Evolutionary conservation across 1,139 yeast species (phyloP).

Genomic region (Lodderomyces metapsilosis): DNA sequence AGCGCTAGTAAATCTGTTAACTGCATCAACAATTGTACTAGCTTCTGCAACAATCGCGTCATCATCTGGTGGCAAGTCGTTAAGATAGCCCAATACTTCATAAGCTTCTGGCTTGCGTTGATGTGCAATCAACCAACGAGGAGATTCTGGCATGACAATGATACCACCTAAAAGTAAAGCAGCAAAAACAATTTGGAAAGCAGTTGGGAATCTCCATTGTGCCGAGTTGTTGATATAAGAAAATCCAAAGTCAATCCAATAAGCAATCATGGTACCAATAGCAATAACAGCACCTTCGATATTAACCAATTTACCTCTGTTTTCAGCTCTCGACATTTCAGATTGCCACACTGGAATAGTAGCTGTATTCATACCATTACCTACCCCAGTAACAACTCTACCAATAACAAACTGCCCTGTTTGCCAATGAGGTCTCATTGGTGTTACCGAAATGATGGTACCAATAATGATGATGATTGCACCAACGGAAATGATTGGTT

Average conservation of each 20-base stretch:
- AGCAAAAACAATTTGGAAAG: conserved; percentile 46
- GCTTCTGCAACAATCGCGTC: conserved; percentile 46
- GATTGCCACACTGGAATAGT: conserved; percentile 83
- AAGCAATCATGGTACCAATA: conserved; percentile 68
- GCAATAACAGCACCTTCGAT: conserved; percentile 73
- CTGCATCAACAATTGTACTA: conserved; percentile 41
- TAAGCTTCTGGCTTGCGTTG: conserved; percentile 52
- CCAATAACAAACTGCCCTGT: conserved; percentile 73
- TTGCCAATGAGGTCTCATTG: conserved; percentile 49
- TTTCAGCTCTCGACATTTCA: conserved; percentile 69
- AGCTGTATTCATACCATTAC: conserved; percentile 77
- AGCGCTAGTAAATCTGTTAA: conserved; percentile 36
- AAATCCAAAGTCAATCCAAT: conserved; percentile 77
- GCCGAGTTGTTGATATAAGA: conserved; percentile 54
- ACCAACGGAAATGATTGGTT: conserved; percentile 60
- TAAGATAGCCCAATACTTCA: conserved; percentile 39
- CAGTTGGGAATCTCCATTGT: conserved; percentile 49
- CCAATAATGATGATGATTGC: conserved; percentile 61
- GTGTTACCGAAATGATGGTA: conserved; percentile 58
- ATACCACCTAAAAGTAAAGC: conserved; percentile 34
- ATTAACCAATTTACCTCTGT: conserved; percentile 70
- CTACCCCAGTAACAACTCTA: conserved; percentile 74
- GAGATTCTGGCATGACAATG: conserved; percentile 59
- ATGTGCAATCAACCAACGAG: conserved; percentile 67
- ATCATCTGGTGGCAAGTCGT: conserved; percentile 37